Percentiles rank a stretch among this genome's conserved stretches.
Conservation (phyloP, 176 grass and related monocot species). For the Ananas comosus region DNA sequence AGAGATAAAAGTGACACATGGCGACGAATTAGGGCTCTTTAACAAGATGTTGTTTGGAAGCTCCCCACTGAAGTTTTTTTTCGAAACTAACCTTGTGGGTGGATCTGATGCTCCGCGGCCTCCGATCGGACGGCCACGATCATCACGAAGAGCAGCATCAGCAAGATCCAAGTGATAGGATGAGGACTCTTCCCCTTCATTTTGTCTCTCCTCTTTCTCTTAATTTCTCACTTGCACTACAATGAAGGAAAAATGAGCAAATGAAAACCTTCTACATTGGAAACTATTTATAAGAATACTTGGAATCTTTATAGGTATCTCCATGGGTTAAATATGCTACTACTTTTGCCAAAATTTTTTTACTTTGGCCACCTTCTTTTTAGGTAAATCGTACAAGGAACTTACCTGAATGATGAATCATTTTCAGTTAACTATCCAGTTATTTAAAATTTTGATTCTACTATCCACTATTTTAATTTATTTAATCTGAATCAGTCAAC, state of each 20-base stretch:
- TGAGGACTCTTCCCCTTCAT: neutral
- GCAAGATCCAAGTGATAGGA: neutral
- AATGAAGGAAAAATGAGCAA: neutral
- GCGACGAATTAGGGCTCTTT: neutral
- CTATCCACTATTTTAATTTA: too few relatives aligned
- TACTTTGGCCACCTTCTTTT: too few relatives aligned
- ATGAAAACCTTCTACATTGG: neutral
- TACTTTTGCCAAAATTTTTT: neutral
- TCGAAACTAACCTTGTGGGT: slow-evolving; percentile 1
- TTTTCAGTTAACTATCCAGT: too few relatives aligned
- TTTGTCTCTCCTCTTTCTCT: neutral
- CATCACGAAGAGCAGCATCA: neutral
- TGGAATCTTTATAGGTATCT: neutral
- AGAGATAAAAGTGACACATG: too few relatives aligned
- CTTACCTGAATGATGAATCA: too few relatives aligned
- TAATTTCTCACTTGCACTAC: neutral
- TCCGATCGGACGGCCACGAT: neutral
- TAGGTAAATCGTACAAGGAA: too few relatives aligned
- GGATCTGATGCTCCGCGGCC: neutral
- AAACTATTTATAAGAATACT: neutral
- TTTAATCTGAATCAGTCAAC: too few relatives aligned
- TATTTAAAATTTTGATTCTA: too few relatives aligned
- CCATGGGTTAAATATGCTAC: neutral
- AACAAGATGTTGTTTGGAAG: neutral
- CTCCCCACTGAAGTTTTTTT: neutral